Base-by-base conservation (phyloP, 345 rosid genomes). In the Dovyalis caffra region DNA sequence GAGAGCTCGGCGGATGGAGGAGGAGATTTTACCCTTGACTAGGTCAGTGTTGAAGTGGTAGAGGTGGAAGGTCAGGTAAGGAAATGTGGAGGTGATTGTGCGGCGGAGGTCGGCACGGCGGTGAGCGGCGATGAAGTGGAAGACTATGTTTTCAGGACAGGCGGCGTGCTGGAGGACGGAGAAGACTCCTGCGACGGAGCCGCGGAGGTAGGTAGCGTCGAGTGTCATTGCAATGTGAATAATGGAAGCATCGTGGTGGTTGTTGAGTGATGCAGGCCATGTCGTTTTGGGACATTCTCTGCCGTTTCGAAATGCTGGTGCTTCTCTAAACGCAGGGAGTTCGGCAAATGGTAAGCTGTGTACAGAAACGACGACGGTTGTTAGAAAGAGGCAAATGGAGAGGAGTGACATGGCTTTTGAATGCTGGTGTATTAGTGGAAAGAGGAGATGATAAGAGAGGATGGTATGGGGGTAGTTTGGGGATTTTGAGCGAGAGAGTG, bases 171-270 rank as follows among this genome's bases (percentile, higher is more conserved):
- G 92, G 57, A 93, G 91, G 57, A 91, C 89, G 71, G 98, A 93
- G 74, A 93, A 81, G 31, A 93, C 93, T 1, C 89, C 97, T 68
- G 97, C 97, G 67, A 93, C 74, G 26, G 98, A 91, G 76, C 98
- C 97, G 1, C 97, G 97, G 87, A 93, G 94, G 85, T 93, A 93
- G 64, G 84, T 87, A 15, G 86, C 72, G 87, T 93, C 98, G 77
- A 93, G 90, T 33, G 97, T 93, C 98, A 93, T 91, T 1, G 87
- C 88, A 66, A 93, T 83, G 82, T 93, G 98, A 76, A 91, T 90
- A 29, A 80, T 37, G 9, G 86, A 75, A 8, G 87, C 82, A 18
- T 84, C 73, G 82, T 81, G 76, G 49, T 20, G 34, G 72, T 29
- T 5, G 45, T 23, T 37, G 69, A 11, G 5, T 25, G 25, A 3